A percentile compares a stretch with the other conserved stretches of the same genome.
Evolutionary conservation across 202 grass and related monocot genomes (phyloP).

Genomic region (Setaria viridis): DNA sequence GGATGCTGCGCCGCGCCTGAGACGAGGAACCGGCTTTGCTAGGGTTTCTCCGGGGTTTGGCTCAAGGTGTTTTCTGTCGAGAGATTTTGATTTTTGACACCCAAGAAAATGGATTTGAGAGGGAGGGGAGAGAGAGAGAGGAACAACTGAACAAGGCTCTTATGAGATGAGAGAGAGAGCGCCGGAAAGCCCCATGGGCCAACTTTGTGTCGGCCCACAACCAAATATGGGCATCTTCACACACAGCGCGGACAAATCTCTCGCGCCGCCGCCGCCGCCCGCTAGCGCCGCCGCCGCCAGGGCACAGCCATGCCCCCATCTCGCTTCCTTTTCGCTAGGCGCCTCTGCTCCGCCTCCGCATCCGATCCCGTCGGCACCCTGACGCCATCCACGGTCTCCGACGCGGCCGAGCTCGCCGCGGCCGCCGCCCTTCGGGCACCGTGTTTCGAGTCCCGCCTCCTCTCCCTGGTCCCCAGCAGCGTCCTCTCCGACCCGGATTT

Average conservation of each 20-base stretch:
- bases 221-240: constrained; percentile 8
- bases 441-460: constrained; percentile 51
- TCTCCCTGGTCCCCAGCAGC: constrained; percentile 48
- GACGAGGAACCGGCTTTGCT: not conserved
- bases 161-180: not conserved
- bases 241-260: not conserved
- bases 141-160: no score
- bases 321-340: constrained; percentile 35
- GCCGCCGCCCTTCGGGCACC: constrained; percentile 48
- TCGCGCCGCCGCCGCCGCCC: not conserved
- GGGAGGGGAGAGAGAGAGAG: not conserved
- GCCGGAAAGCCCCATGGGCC: not conserved
- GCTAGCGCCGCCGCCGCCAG: not conserved
- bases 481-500: constrained; percentile 72
- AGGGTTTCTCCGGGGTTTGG: constrained; percentile 51
- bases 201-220: constrained; percentile 2
- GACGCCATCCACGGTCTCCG: constrained; percentile 12
- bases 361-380: not conserved
- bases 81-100: not conserved
- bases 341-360: constrained; percentile 39
- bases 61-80: not conserved
- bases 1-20: constrained; percentile 22
- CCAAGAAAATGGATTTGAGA: no score
- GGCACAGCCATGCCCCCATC: constrained; percentile 18
- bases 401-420: constrained; percentile 37